Base-by-base conservation (phyloP, 495 filamentous ascomycete genomes). In the Penicillium silybi region DNA sequence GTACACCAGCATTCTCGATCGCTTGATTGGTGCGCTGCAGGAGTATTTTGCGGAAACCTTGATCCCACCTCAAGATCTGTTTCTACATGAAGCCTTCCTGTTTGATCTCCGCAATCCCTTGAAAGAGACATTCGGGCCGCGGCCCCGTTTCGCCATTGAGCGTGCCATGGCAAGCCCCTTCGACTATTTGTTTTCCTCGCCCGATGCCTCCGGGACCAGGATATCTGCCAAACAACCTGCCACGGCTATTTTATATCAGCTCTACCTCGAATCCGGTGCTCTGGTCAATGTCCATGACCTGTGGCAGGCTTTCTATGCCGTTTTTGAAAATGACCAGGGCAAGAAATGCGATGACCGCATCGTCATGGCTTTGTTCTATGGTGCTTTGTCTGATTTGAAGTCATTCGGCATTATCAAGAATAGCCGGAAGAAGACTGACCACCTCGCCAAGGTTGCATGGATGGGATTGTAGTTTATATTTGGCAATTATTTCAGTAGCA, bases 381-480 rank as follows among this genome's bases (percentile, higher is more conserved):
- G 82, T 42, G 87, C 78, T 4, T 61, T 97, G 48, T 90, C 91
- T 7, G 95, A 97, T 64, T 65, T 98, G 61, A 87, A 82, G 70
- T 77, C 80, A 39, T 75, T 97, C 71, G 92, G 92, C 17, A 84
- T 96, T 74, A 76, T 97, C 27, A 97, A 93, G 71, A 78, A 78
- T 54, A 97, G 85, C 59, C 88, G 85, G 69, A 97, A 91, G 78
- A 95, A 93, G 78, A 79, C 82, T 11, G 93, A 97, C 65, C 92
- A 96, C 70, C 69, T 96, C 56, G 85, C 89, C 16, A 97, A 96
- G 70, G 70, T 89, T 48, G 68, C 76, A 27, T 89, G 86, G 86
- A 80, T 80, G 56, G 86, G 86, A 2, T 57, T 88, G 42, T 88
- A 72, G 59, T 19, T 38, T 32, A 19, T 43, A 46, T 50, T 22